Conservation (phyloP, 164 flowering plant species). For the Magnolia kwangsiensis region DNA sequence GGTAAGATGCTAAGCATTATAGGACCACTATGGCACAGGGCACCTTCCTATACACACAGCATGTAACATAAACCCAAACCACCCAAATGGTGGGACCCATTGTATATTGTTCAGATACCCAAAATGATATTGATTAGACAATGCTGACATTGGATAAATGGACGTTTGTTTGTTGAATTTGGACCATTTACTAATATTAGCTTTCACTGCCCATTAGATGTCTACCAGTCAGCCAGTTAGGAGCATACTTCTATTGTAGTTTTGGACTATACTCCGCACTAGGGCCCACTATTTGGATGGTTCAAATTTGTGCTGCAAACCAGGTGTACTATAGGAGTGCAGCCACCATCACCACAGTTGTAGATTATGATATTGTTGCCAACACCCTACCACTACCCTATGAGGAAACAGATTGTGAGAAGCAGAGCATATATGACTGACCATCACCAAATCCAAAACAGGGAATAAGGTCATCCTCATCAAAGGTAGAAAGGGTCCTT, state of each 20-base stretch:
- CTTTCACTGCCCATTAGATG: background rate
- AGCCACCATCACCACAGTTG: background rate
- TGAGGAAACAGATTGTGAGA: background rate
- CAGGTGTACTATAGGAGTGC: background rate
- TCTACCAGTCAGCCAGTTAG: background rate
- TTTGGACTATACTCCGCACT: background rate
- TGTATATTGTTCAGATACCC: too few relatives aligned
- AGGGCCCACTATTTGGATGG: background rate
- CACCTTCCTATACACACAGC: background rate
- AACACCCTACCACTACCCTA: background rate
- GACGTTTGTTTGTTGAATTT: too few relatives aligned
- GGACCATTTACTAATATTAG: too few relatives aligned
- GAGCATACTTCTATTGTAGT: background rate
- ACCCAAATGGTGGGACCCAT: background rate
- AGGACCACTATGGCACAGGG: background rate
- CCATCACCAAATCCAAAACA: conserved; percentile 80
- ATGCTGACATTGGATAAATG: too few relatives aligned
- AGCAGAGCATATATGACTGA: conserved; percentile 11
- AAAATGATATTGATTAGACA: too few relatives aligned
- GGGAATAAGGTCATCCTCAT: conserved; percentile 68
- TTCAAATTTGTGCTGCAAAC: background rate
- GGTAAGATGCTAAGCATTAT: background rate
- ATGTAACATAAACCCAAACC: background rate
- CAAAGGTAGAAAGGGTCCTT: conserved; percentile 58
- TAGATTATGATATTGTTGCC: background rate